Conservation (phyloP, 2,329 filamentous ascomycete genomes). For the Neocatenulostroma microsporum region DNA sequence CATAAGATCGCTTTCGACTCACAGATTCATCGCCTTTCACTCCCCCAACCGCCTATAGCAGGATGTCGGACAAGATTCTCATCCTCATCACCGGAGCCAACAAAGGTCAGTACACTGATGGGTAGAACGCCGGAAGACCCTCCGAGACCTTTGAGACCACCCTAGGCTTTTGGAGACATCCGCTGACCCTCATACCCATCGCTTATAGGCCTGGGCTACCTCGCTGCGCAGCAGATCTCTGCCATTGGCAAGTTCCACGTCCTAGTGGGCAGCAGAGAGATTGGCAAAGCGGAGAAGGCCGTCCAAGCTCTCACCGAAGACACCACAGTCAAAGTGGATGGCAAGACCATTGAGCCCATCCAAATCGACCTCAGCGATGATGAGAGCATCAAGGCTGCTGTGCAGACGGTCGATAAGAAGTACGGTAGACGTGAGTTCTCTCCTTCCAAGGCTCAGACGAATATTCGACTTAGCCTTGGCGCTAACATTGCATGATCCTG, state of each 20-base stretch:
- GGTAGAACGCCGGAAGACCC: too few relatives aligned
- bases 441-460: neutral
- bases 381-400: conserved; percentile 34
- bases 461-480: neutral
- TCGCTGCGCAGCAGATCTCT: conserved; percentile 34
- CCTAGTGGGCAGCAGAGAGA: conserved; percentile 33
- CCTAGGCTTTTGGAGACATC: too few relatives aligned
- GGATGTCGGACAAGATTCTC: conserved; percentile 18
- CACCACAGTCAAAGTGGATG: conserved; percentile 18
- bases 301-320: conserved; percentile 19
- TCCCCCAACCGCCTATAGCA: too few relatives aligned
- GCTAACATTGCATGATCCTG: too few relatives aligned
- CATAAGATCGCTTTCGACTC: too few relatives aligned
- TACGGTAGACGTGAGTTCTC: conserved; percentile 27
- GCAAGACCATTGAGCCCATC: conserved; percentile 31
- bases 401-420: conserved; percentile 21
- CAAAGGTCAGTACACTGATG: conserved; percentile 24
- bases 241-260: conserved; percentile 34
- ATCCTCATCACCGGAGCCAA: conserved; percentile 38
- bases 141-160: too few relatives aligned
- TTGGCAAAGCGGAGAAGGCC: conserved; percentile 30
- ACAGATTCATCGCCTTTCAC: too few relatives aligned
- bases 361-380: conserved; percentile 39
- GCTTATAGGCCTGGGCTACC: conserved; percentile 35
- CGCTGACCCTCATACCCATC: too few relatives aligned